phyloP scores from a whole-genome alignment of 108 stramenopile genomes.

The Cylindrotheca fusiformis region DNA sequence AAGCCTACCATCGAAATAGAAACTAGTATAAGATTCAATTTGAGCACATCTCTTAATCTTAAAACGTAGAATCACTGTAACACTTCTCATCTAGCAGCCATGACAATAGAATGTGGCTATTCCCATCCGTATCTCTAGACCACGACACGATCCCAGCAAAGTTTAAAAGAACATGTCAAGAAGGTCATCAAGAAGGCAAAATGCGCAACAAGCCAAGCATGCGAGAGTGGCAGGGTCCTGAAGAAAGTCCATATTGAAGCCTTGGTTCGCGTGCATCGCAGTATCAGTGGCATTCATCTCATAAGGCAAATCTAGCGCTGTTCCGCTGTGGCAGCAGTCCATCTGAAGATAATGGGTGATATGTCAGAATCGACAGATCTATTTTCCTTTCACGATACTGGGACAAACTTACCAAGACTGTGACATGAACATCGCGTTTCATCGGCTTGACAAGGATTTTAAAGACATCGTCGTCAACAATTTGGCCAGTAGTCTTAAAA shows the following conservation, averaged over 20 bases:
- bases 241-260: slow-evolving; percentile 35
- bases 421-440: slow-evolving; percentile 70
- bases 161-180: slow-evolving; percentile 1
- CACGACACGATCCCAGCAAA: background rate
- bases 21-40: background rate
- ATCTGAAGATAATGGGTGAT: no score
- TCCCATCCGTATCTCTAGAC: no score
- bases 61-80: no score
- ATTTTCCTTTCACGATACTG: no score
- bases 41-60: background rate
- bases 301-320: slow-evolving; percentile 80
- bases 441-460: slow-evolving; percentile 75
- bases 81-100: no score
- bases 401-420: slow-evolving; percentile 39
- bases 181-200: background rate
- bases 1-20: slow-evolving; percentile 40
- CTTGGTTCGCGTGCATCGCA: slow-evolving; percentile 24
- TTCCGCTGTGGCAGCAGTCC: slow-evolving; percentile 84
- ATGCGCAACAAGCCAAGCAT: slow-evolving; percentile 12
- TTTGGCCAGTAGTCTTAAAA: slow-evolving; percentile 81
- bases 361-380: no score
- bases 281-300: slow-evolving; percentile 68
- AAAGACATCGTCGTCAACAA: slow-evolving; percentile 83
- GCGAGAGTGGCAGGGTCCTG: slow-evolving; percentile 1
- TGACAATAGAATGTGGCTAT: no score